Evolutionary conservation across 495 filamentous ascomycete species (phyloP), one percentile per base, ranked within the genome.

Genomic region (Massariosphaeria phaeospora): DNA sequence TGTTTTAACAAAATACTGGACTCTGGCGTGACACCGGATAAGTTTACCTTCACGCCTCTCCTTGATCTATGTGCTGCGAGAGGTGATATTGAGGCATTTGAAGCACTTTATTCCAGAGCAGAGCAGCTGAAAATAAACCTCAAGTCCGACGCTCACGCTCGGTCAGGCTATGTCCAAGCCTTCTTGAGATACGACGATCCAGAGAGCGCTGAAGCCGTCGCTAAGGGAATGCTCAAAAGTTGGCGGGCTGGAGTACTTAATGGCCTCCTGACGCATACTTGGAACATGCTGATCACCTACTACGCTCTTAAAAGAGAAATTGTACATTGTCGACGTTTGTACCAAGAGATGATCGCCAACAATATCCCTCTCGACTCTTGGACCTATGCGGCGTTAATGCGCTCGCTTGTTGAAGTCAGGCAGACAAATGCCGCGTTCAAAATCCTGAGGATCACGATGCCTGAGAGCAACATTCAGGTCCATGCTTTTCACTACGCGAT

Each of bases 381-480:
- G 64, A 91, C 91, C 7, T 91, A 91, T 67, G 78, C 76, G 26
- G 79, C 84, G 52, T 69, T 94, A 29, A 84, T 96, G 68, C 76
- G 83, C 42, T 79, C 79, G n/a, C 72, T 95, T 24, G 72, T 76
- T 6, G 64, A 84, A 47, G 69, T 77, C 46, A 70, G 76, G 6
- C 79, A 83, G 62, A 75, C 86, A 9, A 75, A 82, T 45, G 75
- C 78, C 55, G 93, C 91, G 2, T 74, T 79, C 24, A 72, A 73
- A 38, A 81, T 93, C 33, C 71, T 96, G 25, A 67, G 72, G 20
- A 67, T 70, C 0, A 76, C 85, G 18, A 75, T 90, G 61, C 75
- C 72, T 52, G 70, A 79, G 17, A 73, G 75, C 6, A 71, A 76
- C 5, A 72, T 90, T 21, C 70, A 76, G 43, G 76, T 80, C 2